A percentile compares a stretch with the other conserved stretches of the same genome.
These are phyloP conservation scores for Amorphotheca resinae DNA, from an alignment of 495 filamentous ascomycete species.

Conservation along the genomic window DNA sequence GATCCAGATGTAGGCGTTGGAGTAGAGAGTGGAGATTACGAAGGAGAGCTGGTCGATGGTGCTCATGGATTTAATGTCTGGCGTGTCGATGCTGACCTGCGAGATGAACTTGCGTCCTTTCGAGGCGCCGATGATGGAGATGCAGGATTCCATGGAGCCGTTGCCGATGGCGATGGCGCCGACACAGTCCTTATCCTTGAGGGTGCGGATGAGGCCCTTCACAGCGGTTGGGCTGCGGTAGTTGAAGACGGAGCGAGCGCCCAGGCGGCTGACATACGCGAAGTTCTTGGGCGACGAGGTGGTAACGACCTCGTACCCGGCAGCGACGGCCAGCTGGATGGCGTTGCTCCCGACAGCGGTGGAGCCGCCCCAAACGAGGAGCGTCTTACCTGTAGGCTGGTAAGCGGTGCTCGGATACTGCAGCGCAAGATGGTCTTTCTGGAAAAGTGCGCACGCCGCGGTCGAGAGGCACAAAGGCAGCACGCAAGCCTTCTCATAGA, in stretches of 20 bases:
- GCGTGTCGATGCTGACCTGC: no score
- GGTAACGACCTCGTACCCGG: conserved; percentile 36
- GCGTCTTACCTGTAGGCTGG: conserved; percentile 13
- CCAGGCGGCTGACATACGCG: conserved; percentile 36
- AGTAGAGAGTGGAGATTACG: neutral
- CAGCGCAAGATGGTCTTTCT: conserved; percentile 5
- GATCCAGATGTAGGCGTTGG: neutral
- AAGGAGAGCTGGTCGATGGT: neutral
- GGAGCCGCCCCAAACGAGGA: conserved; percentile 20
- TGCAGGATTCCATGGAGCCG: neutral
- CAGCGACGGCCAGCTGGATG: conserved; percentile 15
- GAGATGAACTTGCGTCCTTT: conserved; percentile 3
- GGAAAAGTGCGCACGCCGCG: conserved; percentile 39
- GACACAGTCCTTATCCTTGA: conserved; percentile 18
- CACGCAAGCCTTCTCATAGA: conserved; percentile 31
- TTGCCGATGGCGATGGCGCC: conserved; percentile 6
- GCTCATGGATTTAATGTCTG: neutral
- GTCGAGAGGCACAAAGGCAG: conserved; percentile 44
- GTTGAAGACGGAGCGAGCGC: conserved; percentile 31
- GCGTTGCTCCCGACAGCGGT: conserved; percentile 16
- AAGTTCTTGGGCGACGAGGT: conserved; percentile 43
- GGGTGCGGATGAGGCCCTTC: conserved; percentile 13
- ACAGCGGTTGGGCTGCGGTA: conserved; percentile 11
- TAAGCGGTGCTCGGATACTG: conserved; percentile 17
- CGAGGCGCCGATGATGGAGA: neutral